A percentile compares a stretch with the other conserved stretches of the same genome.
Conservation (phyloP, 2,329 filamentous ascomycete species). For the Ophiostoma novo-ulmi region DNA sequence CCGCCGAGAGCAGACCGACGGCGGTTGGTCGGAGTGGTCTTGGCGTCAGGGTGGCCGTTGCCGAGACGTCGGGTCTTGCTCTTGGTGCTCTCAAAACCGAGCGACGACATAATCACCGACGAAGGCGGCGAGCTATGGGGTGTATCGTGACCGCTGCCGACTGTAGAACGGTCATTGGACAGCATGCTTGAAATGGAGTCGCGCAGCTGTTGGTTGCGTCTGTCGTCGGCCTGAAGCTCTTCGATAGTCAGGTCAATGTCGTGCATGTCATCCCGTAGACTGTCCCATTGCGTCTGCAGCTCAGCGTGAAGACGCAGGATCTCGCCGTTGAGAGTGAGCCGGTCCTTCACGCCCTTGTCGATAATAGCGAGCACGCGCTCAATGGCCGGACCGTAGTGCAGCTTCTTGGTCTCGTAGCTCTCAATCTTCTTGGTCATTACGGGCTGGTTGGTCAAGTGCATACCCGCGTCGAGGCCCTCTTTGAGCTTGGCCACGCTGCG, state of each 20-base stretch:
- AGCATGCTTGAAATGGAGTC: conserved; percentile 92
- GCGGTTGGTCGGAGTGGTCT: conserved; percentile 37
- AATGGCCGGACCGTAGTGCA: conserved; percentile 89
- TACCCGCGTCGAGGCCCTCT: conserved; percentile 69
- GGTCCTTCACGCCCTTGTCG: conserved; percentile 88
- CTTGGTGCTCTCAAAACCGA: conserved; percentile 41
- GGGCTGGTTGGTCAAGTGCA: conserved; percentile 66
- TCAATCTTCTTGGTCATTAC: conserved; percentile 77
- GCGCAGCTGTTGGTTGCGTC: conserved; percentile 67
- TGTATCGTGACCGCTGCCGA: conserved; percentile 64
- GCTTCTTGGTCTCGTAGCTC: conserved; percentile 90
- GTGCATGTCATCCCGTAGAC: conserved; percentile 68
- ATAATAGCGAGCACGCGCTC: conserved; percentile 88
- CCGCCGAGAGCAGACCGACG: conserved; percentile 44
- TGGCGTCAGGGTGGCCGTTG: conserved; percentile 22
- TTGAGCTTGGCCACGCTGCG: conserved; percentile 76
- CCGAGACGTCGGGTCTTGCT: conserved; percentile 37
- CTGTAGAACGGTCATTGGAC: conserved; percentile 70
- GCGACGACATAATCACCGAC: conserved; percentile 55
- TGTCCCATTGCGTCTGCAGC: conserved; percentile 75
- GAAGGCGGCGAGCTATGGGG: conserved; percentile 63
- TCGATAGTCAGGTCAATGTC: conserved; percentile 72
- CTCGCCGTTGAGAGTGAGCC: conserved; percentile 94
- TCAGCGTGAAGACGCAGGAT: conserved; percentile 82
- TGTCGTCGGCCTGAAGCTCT: conserved; percentile 58